Evolutionary conservation across 306 rosid species (phyloP).

Genomic region (Lathyrus oleraceus): DNA sequence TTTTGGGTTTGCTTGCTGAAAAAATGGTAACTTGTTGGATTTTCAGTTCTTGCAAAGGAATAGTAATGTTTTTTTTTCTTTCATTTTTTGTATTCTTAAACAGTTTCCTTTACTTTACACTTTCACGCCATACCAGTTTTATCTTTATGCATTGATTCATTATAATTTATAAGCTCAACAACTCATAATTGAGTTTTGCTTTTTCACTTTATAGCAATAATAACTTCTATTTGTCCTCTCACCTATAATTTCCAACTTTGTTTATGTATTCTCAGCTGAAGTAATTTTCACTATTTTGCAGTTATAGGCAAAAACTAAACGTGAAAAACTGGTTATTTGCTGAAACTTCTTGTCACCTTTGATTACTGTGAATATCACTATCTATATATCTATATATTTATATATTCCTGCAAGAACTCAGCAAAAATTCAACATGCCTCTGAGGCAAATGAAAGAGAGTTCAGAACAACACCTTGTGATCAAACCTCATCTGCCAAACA

Average conservation of each 20-base stretch:
- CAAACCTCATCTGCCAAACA: constrained; percentile 78
- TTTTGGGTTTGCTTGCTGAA: constrained; percentile 43
- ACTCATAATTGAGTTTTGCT: constrained; percentile 42
- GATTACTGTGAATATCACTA: constrained; percentile 32
- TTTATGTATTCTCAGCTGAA: constrained; percentile 42
- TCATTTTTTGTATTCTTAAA: constrained; percentile 37
- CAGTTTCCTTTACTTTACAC: constrained; percentile 29
- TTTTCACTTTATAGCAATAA: constrained; percentile 36
- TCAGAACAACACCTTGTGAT: constrained; percentile 93
- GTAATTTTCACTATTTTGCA: constrained; percentile 46
- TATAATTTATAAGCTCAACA: constrained; percentile 37
- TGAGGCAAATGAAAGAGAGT: constrained; percentile 90
- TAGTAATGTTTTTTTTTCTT: constrained; percentile 42
- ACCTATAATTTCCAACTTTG: constrained; percentile 53
- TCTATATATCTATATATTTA: constrained; percentile 7
- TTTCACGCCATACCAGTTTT: constrained; percentile 40
- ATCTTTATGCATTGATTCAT: constrained; percentile 43
- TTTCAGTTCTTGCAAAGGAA: constrained; percentile 49
- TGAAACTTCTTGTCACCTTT: constrained; percentile 41
- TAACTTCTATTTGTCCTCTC: constrained; percentile 41
- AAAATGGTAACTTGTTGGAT: constrained; percentile 38
- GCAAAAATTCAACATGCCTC: constrained; percentile 65
- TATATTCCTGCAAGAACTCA: constrained; percentile 24
- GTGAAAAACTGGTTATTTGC: constrained; percentile 41
- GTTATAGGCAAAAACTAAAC: constrained; percentile 45